Evolutionary conservation across 768 basidiomycete species (phyloP).

Genomic region (Coprinopsis cinerea): DNA sequence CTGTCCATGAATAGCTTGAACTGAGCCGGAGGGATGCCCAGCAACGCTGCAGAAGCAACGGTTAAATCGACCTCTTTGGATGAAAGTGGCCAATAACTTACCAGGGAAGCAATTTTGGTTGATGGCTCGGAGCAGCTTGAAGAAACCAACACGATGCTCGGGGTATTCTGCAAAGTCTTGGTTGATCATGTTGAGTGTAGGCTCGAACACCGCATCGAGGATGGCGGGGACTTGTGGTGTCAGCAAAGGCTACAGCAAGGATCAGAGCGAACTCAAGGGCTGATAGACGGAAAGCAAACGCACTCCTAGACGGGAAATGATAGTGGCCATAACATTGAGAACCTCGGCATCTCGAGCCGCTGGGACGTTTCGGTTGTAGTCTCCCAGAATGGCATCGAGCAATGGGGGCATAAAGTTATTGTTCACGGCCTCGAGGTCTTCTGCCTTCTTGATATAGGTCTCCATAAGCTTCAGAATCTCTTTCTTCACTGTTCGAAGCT

Average conservation of each 20-base stretch:
- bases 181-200: slow-evolving; percentile 97
- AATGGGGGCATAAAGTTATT: slow-evolving; percentile 89
- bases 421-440: slow-evolving; percentile 92
- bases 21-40: slow-evolving; percentile 82
- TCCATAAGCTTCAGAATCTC: slow-evolving; percentile 97
- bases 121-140: slow-evolving; percentile 89
- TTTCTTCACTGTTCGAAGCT: slow-evolving; percentile 95
- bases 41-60: slow-evolving; percentile 48
- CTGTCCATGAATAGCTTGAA: slow-evolving; percentile 99
- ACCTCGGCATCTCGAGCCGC: slow-evolving; percentile 95
- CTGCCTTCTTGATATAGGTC: slow-evolving; percentile 95
- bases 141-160: slow-evolving; percentile 96
- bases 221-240: slow-evolving; percentile 94
- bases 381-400: slow-evolving; percentile 94
- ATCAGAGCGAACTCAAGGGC: slow-evolving; percentile 13
- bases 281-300: slow-evolving; percentile 24
- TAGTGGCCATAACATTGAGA: slow-evolving; percentile 94
- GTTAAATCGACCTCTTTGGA: slow-evolving; percentile 7
- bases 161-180: slow-evolving; percentile 99
- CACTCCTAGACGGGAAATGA: slow-evolving; percentile 84
- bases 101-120: slow-evolving; percentile 95
- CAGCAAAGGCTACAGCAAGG: slow-evolving; percentile 54
- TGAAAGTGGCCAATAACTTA: slow-evolving; percentile 26
- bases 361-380: slow-evolving; percentile 93
- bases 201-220: slow-evolving; percentile 95